These are phyloP conservation scores for Claviceps pusilla DNA, from an alignment of 2,329 filamentous ascomycete genomes.

Conservation along the genomic window DNA sequence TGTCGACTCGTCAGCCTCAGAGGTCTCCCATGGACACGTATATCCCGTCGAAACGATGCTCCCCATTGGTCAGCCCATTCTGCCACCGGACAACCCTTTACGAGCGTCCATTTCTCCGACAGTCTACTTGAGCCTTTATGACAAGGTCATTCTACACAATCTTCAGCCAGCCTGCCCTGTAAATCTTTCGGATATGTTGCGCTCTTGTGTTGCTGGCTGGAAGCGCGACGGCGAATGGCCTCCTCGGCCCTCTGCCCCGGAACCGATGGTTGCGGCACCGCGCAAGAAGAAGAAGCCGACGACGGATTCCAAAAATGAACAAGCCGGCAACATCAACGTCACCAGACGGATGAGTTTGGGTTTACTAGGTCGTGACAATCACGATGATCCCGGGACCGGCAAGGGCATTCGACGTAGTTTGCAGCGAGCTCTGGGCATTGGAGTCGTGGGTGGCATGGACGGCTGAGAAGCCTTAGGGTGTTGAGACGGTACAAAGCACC, in stretches of 20 bases:
- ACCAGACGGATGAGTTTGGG: constrained; percentile 33
- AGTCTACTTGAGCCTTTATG: constrained; percentile 71
- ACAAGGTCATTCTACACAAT: constrained; percentile 68
- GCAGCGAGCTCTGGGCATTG: constrained; percentile 30
- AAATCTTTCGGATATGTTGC: constrained; percentile 68
- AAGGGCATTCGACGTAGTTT: constrained; percentile 31
- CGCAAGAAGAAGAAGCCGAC: constrained; percentile 26
- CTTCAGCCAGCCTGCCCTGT: constrained; percentile 77
- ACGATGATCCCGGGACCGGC: constrained; percentile 17
- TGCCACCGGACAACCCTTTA: constrained; percentile 61
- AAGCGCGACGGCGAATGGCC: constrained; percentile 91
- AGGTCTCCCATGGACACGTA: constrained; percentile 8
- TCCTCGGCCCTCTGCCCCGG: constrained; percentile 32
- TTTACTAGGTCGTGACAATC: constrained; percentile 27
- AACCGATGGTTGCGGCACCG: constrained; percentile 19
- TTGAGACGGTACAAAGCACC: neutral
- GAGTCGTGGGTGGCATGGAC: constrained; percentile 6
- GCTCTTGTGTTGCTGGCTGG: constrained; percentile 76
- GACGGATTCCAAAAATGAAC: constrained; percentile 11
- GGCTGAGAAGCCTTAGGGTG: neutral
- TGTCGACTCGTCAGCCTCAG: constrained; percentile 19
- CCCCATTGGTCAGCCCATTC: constrained; percentile 56
- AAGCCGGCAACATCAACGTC: constrained; percentile 13
- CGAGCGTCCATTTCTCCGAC: constrained; percentile 59
- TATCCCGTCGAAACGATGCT: constrained; percentile 48